Base-by-base conservation (phyloP, 1,284 basidiomycete species). In the Malassezia furfur region DNA sequence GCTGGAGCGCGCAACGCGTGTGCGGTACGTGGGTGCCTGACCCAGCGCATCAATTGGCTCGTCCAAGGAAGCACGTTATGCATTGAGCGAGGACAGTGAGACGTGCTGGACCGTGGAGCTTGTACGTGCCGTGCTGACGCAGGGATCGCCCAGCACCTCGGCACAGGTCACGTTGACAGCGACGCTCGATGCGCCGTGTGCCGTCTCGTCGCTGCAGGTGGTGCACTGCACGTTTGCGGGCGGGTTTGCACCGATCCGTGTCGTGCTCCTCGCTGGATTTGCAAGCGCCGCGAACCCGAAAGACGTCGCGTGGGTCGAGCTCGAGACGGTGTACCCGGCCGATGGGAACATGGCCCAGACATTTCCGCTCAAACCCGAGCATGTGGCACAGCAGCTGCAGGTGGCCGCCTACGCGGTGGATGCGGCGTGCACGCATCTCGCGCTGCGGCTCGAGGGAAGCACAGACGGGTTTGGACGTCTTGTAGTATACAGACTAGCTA, bases 401-500 rank as follows among this genome's bases (percentile, higher is more conserved):
- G 22, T 21, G n/a, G 11, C 14, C 6, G 28, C 14, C 8, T 12
- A 30, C 14, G 17, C 21, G 12, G 6, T 5, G 25, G 30, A 36
- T 10, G 47, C 17, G 4, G 17, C 25, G 28, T 48, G 47, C n/a
- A 38, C 47, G 8, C 47, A 48, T 9, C 30, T 49, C 11, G 48
- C 22, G 9, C 14, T 50, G 19, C 50, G 45, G 14, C 19, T 57
- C 21, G 55, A 52, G 5, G 55, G 55, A 12, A 57, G 55, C n/a
- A 57, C 55, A 15, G 55, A 57, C 44, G 50, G 45, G 15, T 57
- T 52, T 38, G 55, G 55, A 3, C 55, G 55, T 8, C 21, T 57
- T 4, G 37, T 43, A 8, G 34, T 57, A 9, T 57, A 57, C 22
- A 48, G n/a, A 7, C 30, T 47, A 9, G 45, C 11, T 21, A 40